Conservation (phyloP, 495 filamentous ascomycete genomes). For the Staphylotrichum tortipilum region DNA sequence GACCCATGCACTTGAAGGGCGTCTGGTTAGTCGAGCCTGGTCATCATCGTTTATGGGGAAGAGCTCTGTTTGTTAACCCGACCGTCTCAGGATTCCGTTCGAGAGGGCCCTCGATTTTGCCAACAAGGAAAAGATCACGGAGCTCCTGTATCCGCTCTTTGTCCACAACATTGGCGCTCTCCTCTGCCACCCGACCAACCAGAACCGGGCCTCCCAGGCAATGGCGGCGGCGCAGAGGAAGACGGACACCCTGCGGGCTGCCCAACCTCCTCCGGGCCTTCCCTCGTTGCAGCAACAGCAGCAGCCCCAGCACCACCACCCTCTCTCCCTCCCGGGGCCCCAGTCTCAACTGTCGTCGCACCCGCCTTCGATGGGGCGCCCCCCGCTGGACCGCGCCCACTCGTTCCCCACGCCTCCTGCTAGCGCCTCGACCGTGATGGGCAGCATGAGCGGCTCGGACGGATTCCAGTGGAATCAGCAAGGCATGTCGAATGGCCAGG, state of each 20-base stretch:
- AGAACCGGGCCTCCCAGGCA: constrained; percentile 68
- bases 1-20: constrained; percentile 97
- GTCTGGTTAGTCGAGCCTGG: constrained; percentile 68
- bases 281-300: constrained; percentile 71
- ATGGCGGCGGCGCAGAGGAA: constrained; percentile 70
- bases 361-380: constrained; percentile 51
- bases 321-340: constrained; percentile 64
- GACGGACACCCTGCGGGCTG: constrained; percentile 47
- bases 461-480: constrained; percentile 67
- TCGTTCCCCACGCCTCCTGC: constrained; percentile 93
- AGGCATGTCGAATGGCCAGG: constrained; percentile 56
- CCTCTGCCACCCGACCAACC: constrained; percentile 89
- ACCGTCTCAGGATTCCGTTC: constrained; percentile 78
- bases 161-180: constrained; percentile 95
- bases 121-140: constrained; percentile 99
- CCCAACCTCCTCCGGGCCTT: constrained; percentile 32
- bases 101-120: constrained; percentile 94
- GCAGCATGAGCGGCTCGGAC: constrained; percentile 60
- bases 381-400: constrained; percentile 69
- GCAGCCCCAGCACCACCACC: constrained; percentile 72
- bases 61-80: constrained; percentile 1
- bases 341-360: constrained; percentile 68
- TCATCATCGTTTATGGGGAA: not conserved
- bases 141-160: constrained; percentile 88
- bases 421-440: constrained; percentile 84